These are phyloP conservation scores for Aspergillus sp. DNA, from an alignment of 2,329 filamentous ascomycete species.

Conservation along the genomic window DNA sequence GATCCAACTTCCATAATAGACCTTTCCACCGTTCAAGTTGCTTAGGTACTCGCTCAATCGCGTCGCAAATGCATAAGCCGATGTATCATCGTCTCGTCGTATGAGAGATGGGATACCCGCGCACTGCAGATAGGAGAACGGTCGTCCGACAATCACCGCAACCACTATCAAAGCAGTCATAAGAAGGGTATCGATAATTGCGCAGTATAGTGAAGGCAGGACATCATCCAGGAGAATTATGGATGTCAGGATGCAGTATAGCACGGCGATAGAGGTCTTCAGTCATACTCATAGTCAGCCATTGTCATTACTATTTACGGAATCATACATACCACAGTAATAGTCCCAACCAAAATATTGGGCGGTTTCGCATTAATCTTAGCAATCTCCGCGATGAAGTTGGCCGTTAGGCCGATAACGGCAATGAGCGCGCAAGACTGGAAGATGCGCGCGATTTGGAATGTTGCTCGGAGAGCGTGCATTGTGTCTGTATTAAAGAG, in stretches of 20 bases:
- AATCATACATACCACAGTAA: conserved; percentile 62
- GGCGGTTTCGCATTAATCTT: conserved; percentile 59
- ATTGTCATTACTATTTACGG: neutral
- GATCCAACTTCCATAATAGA: conserved; percentile 51
- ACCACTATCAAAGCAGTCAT: conserved; percentile 73
- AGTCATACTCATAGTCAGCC: neutral
- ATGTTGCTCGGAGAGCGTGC: conserved; percentile 67
- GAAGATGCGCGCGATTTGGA: conserved; percentile 64
- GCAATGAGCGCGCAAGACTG: conserved; percentile 66
- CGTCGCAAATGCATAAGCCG: conserved; percentile 49
- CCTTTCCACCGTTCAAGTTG: conserved; percentile 39
- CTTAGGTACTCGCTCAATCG: conserved; percentile 48
- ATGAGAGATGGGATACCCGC: conserved; percentile 35
- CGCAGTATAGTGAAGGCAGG: conserved; percentile 65
- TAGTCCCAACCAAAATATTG: conserved; percentile 66
- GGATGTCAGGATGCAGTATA: conserved; percentile 73
- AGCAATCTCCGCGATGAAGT: conserved; percentile 75
- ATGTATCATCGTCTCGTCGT: conserved; percentile 36
- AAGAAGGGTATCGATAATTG: conserved; percentile 59
- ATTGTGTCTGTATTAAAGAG: neutral
- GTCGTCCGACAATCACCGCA: conserved; percentile 69
- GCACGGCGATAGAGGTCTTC: conserved; percentile 67
- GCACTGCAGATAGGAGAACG: conserved; percentile 73
- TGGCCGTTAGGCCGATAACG: conserved; percentile 72
- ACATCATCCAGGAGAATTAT: conserved; percentile 74